Base-by-base conservation (phyloP, 1,284 basidiomycete species). In the Grifola frondosa region DNA sequence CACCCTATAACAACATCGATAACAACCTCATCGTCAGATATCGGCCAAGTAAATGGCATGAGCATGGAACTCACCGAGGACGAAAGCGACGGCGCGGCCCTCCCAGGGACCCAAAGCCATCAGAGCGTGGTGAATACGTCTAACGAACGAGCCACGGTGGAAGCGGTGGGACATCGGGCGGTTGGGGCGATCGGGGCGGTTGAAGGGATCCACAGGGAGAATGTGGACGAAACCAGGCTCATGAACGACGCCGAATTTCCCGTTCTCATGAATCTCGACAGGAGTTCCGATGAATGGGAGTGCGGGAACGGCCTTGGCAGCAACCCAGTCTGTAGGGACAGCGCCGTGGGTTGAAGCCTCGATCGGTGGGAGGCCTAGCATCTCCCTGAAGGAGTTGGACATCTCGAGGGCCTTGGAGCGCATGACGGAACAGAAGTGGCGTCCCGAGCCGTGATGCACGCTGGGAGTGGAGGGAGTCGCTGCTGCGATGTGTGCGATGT, bases 81-180 rank as follows among this genome's bases (percentile, higher is more conserved):
- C 85, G 48, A 90, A 90, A 5, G 87, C 82, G 13, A 89, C 80
- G 11, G 80, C 78, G 39, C 85, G 74, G 38, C 84, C 84, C 63
- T 90, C 87, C 85, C 87, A 89, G 17, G 78, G 78, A n/a, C 86
- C 84, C 12, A 90, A 75, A 5, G 76, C 64, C 69, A 79, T 77
- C 42, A 89, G 65, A 2, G 85, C 81, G 44, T 67, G 66, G 56
- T 81, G 77, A 45, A 89, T 66, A 36, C 87, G 80, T 34, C 62
- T 65, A 39, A 75, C 49, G 71, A 86, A 84, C 22, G 73, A 65
- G 5, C 58, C 50, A 30, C 45, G 48, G 30, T 44, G 48, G 43
- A 54, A 57, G 41, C 50, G 56, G 38, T 66, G 59, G 40, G 61
- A 62, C 45, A 62, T 57, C 33, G 58, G 59, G 40, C 58, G 58